A percentile compares a stretch with the other conserved stretches of the same genome.
Conservation (phyloP, 257 asterid genomes). For the Nicotiana obtusifolia region DNA sequence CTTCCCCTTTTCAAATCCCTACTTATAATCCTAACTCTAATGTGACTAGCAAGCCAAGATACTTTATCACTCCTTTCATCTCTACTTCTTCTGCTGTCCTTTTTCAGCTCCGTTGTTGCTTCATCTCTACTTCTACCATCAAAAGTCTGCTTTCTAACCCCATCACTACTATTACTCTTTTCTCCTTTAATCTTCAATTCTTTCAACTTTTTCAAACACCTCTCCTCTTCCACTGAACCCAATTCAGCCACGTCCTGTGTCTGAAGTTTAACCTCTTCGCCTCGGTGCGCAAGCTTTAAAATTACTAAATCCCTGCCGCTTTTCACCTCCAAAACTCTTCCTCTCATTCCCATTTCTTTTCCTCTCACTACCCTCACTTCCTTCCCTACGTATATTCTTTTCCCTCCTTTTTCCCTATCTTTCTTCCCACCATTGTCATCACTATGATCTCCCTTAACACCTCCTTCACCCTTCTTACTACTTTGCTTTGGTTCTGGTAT, state of each 20-base stretch:
- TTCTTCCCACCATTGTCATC: slow-evolving; percentile 15
- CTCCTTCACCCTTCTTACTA: background rate
- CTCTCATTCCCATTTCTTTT: slow-evolving; percentile 59
- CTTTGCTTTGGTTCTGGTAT: slow-evolving; percentile 10
- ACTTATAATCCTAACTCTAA: slow-evolving; percentile 70
- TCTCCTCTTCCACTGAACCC: slow-evolving; percentile 66
- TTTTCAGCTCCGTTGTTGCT: background rate
- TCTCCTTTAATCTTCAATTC: slow-evolving; percentile 32
- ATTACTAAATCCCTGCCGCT: slow-evolving; percentile 39
- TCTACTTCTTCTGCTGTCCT: slow-evolving; percentile 16
- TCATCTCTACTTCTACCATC: slow-evolving; percentile 12
- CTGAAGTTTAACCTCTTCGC: slow-evolving; percentile 43
- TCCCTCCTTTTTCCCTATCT: slow-evolving; percentile 26
- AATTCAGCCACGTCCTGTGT: slow-evolving; percentile 50
- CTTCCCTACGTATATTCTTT: slow-evolving; percentile 39
- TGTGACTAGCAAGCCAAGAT: slow-evolving; percentile 70
- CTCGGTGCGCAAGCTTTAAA: slow-evolving; percentile 39
- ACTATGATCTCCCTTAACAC: background rate
- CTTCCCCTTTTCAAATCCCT: slow-evolving; percentile 59
- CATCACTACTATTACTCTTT: background rate
- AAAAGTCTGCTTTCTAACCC: background rate
- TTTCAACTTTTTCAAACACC: slow-evolving; percentile 50
- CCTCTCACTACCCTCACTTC: slow-evolving; percentile 65
- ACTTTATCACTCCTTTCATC: slow-evolving; percentile 18
- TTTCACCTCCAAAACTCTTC: slow-evolving; percentile 50